These are phyloP conservation scores for Inonotus obliquus DNA, from an alignment of 1,284 basidiomycete genomes.

Conservation along the genomic window DNA sequence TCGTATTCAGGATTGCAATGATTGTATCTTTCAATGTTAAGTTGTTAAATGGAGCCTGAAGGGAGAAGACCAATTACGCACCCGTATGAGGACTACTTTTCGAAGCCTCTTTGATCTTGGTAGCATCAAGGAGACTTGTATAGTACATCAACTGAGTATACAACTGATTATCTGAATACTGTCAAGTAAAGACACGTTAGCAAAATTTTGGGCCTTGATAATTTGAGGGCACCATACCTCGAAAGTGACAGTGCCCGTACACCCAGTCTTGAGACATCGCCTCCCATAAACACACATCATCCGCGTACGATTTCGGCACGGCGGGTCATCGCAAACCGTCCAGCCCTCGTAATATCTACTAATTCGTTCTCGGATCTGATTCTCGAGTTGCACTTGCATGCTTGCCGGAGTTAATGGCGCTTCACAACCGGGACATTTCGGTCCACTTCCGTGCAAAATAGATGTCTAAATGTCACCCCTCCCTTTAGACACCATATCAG, in stretches of 20 bases:
- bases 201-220: not conserved
- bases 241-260: constrained; percentile 64
- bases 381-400: constrained; percentile 81
- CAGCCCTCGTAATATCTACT: constrained; percentile 85
- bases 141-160: constrained; percentile 89
- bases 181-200: not conserved
- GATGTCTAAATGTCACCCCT: constrained; percentile 33
- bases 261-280: constrained; percentile 66
- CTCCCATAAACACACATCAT: constrained; percentile 91
- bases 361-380: constrained; percentile 77
- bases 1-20: constrained; percentile 41
- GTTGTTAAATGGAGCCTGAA: not conserved
- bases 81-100: constrained; percentile 45
- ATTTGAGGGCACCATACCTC: constrained; percentile 54
- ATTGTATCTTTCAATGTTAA: constrained; percentile 47
- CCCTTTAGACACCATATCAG: not conserved
- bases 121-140: constrained; percentile 68
- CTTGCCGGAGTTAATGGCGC: constrained; percentile 51
- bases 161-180: constrained; percentile 82
- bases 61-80: constrained; percentile 30
- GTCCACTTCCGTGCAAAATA: constrained; percentile 46
- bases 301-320: constrained; percentile 81
- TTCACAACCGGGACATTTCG: constrained; percentile 61
- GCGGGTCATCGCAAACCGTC: constrained; percentile 84
- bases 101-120: constrained; percentile 55